Evolutionary conservation across 306 rosid species (phyloP).

Genomic region (Quercus gilva): DNA sequence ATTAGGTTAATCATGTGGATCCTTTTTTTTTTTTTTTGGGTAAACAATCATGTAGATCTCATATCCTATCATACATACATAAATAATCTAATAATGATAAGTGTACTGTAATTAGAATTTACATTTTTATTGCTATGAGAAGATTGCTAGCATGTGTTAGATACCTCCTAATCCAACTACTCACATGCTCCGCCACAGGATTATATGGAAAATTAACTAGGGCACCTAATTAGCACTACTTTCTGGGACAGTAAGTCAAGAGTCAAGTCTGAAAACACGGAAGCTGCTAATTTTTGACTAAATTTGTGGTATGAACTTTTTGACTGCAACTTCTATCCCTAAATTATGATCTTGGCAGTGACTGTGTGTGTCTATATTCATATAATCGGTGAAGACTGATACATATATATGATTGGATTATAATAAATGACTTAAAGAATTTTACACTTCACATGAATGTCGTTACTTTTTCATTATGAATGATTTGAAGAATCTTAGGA

Average conservation of each 20-base stretch:
- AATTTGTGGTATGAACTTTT: background rate
- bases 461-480: slow-evolving; percentile 19
- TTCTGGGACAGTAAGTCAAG: background rate
- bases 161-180: slow-evolving; percentile 44
- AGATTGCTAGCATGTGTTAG: slow-evolving; percentile 47
- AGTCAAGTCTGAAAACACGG: slow-evolving; percentile 4
- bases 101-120: slow-evolving; percentile 11
- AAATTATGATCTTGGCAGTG: background rate
- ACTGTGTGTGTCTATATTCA: background rate
- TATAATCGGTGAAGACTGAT: background rate
- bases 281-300: background rate
- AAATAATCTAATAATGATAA: slow-evolving; percentile 21
- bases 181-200: slow-evolving; percentile 35
- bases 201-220: background rate
- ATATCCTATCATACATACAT: slow-evolving; percentile 15
- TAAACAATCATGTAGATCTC: slow-evolving; percentile 31
- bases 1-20: slow-evolving; percentile 41
- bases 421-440: background rate
- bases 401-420: background rate
- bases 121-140: slow-evolving; percentile 13
- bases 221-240: slow-evolving; percentile 15
- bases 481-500: slow-evolving; percentile 23
- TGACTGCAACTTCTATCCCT: background rate
- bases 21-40: too few relatives aligned
- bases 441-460: slow-evolving; percentile 7